Base-by-base conservation (phyloP, 257 asterid species). In the Lycium ferocissimum region DNA sequence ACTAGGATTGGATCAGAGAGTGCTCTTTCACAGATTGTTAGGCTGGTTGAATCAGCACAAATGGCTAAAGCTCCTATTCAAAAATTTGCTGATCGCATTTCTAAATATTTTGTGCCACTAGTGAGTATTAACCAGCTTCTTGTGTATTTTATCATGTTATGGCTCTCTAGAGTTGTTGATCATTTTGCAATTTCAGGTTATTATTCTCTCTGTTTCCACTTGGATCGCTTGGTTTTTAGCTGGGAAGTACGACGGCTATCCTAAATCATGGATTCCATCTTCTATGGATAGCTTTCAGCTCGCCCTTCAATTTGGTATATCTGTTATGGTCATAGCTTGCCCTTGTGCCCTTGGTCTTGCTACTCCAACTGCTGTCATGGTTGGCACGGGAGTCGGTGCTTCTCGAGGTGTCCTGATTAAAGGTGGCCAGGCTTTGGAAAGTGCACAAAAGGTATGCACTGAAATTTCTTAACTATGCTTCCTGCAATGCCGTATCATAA, bases 1-100 rank as follows among this genome's bases (percentile, higher is more conserved):
- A 91, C 93, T 1, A 89, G 84, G 83, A 94, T 94, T 84, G 98
- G 92, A 76, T 94, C 98, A 13, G 96, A 91, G 84, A 94, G 92
- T 72, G 92, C 96, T 11, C 93, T 92, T 84, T 89, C 96, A 43
- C 96, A 92, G 89, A 89, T 93, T 81, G 92, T 89, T 86, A 79
- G 89, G 71, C 87, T 90, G 12, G 92, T 92, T 80, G 92, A 92
- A 86, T 88, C 94, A 3, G 94, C 92, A 54, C 94, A 92, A 79
- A 92, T 92, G 93, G 91, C 92, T 47, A 92, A 92, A 90, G 94
- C 94, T 81, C 94, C 93, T 0, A 90, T 90, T 62, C 94, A 92
- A 75, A 90, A 90, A 83, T 85, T 90, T 70, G 94, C 93, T 9
- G 94, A 92, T 73, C 89, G 82, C 1, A 84, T 89, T 84, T 89